Evolutionary conservation across 1,284 basidiomycete genomes (phyloP).

Genomic region (Omphalotus olearius): DNA sequence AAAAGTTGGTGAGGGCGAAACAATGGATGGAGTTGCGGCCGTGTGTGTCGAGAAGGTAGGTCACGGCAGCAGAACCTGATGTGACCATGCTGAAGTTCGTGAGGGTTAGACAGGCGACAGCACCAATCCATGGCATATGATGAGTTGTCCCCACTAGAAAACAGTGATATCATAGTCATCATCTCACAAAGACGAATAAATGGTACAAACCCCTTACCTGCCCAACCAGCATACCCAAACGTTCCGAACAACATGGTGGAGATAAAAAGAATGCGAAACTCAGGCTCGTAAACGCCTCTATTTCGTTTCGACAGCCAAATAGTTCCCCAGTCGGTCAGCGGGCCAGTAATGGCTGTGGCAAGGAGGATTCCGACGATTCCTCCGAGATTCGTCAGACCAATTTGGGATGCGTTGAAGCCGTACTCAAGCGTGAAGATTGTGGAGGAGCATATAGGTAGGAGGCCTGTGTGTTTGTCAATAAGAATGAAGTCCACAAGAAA

Average conservation of each 20-base stretch:
- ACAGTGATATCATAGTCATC: background rate
- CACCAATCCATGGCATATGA: slow-evolving; percentile 41
- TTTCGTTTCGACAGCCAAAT: slow-evolving; percentile 39
- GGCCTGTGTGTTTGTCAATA: slow-evolving; percentile 21
- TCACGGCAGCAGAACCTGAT: slow-evolving; percentile 35
- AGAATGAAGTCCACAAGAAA: background rate
- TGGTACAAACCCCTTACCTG: slow-evolving; percentile 22
- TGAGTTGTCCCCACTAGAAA: slow-evolving; percentile 32
- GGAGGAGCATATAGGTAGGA: slow-evolving; percentile 37
- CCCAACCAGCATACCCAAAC: slow-evolving; percentile 43
- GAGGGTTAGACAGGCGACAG: slow-evolving; percentile 36
- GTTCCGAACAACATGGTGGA: slow-evolving; percentile 38
- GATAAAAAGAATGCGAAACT: slow-evolving; percentile 40
- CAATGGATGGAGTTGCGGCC: slow-evolving; percentile 36
- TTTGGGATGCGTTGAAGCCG: slow-evolving; percentile 33
- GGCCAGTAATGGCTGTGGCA: slow-evolving; percentile 33
- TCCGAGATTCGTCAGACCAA: slow-evolving; percentile 38
- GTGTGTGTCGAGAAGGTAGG: slow-evolving; percentile 41
- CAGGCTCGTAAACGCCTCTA: slow-evolving; percentile 42
- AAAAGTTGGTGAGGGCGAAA: slow-evolving; percentile 38
- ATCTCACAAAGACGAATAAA: background rate
- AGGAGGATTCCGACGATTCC: slow-evolving; percentile 39
- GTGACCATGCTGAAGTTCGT: slow-evolving; percentile 39
- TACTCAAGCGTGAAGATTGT: slow-evolving; percentile 40
- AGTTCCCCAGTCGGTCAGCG: slow-evolving; percentile 38